phyloP scores from a whole-genome alignment of 176 grass and related monocot genomes.

The Alloteropsis semialata region DNA sequence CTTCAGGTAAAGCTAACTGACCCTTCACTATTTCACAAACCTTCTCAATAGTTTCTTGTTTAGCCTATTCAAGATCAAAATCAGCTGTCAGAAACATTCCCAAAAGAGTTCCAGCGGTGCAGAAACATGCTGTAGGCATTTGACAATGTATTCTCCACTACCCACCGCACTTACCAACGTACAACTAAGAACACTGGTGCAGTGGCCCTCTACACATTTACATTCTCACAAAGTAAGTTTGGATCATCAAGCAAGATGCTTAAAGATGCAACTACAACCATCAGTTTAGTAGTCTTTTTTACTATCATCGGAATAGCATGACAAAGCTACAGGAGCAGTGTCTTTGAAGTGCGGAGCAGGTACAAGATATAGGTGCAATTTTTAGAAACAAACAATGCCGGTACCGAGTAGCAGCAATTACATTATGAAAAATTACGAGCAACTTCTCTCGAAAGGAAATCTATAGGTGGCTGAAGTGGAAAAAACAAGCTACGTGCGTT shows the following conservation, averaged over 20 bases:
- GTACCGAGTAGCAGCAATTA: not conserved
- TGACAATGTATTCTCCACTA: not conserved
- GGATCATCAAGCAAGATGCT: not conserved
- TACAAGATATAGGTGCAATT: not conserved
- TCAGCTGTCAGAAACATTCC: not conserved
- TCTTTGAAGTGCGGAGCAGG: not conserved
- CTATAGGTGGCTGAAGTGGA: not conserved
- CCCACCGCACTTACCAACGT: too few relatives aligned
- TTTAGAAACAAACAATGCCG: not conserved
- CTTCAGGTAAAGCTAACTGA: slow-evolving; percentile 37
- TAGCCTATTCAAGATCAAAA: slow-evolving; percentile 31
- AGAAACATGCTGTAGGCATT: not conserved
- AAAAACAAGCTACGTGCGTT: not conserved
- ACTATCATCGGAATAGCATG: not conserved
- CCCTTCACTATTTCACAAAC: slow-evolving; percentile 54
- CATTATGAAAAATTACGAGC: not conserved
- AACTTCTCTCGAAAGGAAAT: not conserved
- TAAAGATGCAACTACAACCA: not conserved
- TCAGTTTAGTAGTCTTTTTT: not conserved
- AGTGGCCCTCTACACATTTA: not conserved
- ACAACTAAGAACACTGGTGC: not conserved
- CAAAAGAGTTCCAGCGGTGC: not conserved
- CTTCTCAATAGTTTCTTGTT: slow-evolving; percentile 47
- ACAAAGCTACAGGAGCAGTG: not conserved
- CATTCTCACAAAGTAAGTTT: not conserved